Evolutionary conservation across 2,329 filamentous ascomycete species (phyloP).

Genomic region (Diaporthe humulicola): DNA sequence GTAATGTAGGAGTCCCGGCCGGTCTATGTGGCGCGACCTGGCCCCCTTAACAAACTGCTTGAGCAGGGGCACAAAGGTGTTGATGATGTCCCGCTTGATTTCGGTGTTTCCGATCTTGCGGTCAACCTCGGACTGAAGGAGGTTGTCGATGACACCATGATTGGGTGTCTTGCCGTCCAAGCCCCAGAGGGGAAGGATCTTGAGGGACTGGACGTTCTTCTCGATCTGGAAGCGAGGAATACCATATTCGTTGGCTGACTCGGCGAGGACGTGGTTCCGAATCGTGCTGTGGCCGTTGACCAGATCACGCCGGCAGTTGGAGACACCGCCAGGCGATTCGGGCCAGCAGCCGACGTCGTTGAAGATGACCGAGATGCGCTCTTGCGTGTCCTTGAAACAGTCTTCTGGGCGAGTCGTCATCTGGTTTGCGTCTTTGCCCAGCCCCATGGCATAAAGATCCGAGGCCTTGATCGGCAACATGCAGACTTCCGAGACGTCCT

Average conservation of each 20-base stretch:
- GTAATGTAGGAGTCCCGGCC: constrained; percentile 58
- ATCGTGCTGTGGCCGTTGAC: constrained; percentile 67
- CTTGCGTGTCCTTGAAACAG: constrained; percentile 60
- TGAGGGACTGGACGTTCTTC: constrained; percentile 66
- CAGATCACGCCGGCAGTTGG: constrained; percentile 67
- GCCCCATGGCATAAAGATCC: constrained; percentile 57
- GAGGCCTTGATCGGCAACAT: constrained; percentile 54
- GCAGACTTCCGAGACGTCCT: constrained; percentile 54
- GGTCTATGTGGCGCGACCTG: constrained; percentile 58
- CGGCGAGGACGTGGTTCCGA: constrained; percentile 67
- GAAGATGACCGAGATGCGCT: constrained; percentile 64
- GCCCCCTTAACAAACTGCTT: constrained; percentile 63
- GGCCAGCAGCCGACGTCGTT: constrained; percentile 67
- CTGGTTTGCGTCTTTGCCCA: constrained; percentile 56
- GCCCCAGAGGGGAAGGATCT: constrained; percentile 67
- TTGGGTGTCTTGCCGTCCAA: constrained; percentile 65
- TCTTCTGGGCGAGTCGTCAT: constrained; percentile 55
- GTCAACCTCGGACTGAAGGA: constrained; percentile 64
- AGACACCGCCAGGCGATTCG: constrained; percentile 67
- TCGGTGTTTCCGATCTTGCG: constrained; percentile 57
- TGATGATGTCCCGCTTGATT: constrained; percentile 60
- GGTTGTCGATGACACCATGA: constrained; percentile 67
- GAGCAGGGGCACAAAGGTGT: constrained; percentile 66
- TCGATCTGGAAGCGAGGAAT: constrained; percentile 68
- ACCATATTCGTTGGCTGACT: constrained; percentile 68